A percentile compares a stretch with the other conserved stretches of the same genome.
Conservation (phyloP, 164 flowering plant species). For the Nelumbo lutea region DNA sequence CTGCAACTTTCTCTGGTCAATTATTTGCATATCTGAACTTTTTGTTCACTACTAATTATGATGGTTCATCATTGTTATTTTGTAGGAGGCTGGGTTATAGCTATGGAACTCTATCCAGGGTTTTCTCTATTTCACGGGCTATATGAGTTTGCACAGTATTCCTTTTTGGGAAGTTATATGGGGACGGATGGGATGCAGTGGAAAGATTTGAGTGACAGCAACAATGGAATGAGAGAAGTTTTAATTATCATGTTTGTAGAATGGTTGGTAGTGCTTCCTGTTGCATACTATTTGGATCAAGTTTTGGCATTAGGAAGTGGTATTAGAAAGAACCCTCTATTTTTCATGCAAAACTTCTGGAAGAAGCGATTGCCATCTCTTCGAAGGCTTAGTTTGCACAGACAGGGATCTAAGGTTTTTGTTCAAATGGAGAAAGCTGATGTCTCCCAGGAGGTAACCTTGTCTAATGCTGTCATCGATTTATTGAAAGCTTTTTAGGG, state of each 20-base stretch:
- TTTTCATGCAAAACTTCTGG: conserved; percentile 35
- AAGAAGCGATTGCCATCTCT: conserved; percentile 37
- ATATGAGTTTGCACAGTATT: conserved; percentile 58
- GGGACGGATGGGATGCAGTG: conserved; percentile 67
- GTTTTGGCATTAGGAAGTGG: conserved; percentile 48
- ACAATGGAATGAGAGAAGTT: conserved; percentile 62
- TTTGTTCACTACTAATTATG: background rate
- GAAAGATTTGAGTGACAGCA: conserved; percentile 46
- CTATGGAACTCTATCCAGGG: conserved; percentile 70
- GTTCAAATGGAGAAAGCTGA: conserved; percentile 60
- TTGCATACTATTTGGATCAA: conserved; percentile 63
- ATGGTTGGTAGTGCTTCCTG: conserved; percentile 41
- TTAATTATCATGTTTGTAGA: conserved; percentile 49
- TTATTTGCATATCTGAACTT: background rate
- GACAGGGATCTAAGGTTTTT: conserved; percentile 45
- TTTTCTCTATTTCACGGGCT: conserved; percentile 73
- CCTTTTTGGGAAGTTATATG: conserved; percentile 38
- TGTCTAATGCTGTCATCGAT: background rate
- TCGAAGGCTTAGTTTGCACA: conserved; percentile 32
- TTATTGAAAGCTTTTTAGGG: background rate
- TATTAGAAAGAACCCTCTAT: conserved; percentile 34
- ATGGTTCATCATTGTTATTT: background rate
- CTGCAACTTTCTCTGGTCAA: background rate
- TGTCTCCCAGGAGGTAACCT: conserved; percentile 61
- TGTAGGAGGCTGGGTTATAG: conserved; percentile 54